Evolutionary conservation across 2,329 filamentous ascomycete species (phyloP).

Genomic region (Orbilia javanica): DNA sequence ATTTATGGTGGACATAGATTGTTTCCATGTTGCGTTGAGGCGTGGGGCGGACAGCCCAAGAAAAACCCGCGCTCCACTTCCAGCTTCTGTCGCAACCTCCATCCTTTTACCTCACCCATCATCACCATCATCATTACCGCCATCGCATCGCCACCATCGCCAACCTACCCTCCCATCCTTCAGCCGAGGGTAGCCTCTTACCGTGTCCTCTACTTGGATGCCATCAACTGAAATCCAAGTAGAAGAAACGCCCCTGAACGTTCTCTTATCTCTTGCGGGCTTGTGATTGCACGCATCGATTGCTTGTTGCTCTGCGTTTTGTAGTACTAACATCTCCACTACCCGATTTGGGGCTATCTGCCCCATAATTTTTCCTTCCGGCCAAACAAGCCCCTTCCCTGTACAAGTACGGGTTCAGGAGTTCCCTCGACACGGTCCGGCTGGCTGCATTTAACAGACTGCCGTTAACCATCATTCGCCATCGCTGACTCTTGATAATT

Average conservation of each 20-base stretch:
- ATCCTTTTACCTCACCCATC: background rate
- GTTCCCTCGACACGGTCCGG: slow-evolving; percentile 20
- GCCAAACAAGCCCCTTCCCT: slow-evolving; percentile 10
- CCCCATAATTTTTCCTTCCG: slow-evolving; percentile 11
- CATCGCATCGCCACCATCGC: background rate
- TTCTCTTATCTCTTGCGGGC: background rate
- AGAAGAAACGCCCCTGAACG: slow-evolving; percentile 2
- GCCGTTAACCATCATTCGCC: background rate
- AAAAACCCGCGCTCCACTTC: background rate
- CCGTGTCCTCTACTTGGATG: background rate
- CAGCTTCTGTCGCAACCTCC: slow-evolving; percentile 2
- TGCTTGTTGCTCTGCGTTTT: slow-evolving; percentile 2
- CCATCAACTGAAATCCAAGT: slow-evolving; percentile 40
- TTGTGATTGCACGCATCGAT: slow-evolving; percentile 1
- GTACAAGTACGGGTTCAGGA: background rate
- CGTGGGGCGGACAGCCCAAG: background rate
- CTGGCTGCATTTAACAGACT: slow-evolving; percentile 33
- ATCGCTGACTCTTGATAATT: background rate
- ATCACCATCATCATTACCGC: background rate
- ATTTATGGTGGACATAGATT: background rate
- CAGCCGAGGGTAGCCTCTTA: background rate
- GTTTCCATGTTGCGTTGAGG: slow-evolving; percentile 3
- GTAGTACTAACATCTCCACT: slow-evolving; percentile 16
- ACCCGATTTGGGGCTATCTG: slow-evolving; percentile 18
- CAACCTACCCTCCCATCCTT: background rate